phyloP scores from a whole-genome alignment of 345 rosid genomes.

The Salix dunnii region DNA sequence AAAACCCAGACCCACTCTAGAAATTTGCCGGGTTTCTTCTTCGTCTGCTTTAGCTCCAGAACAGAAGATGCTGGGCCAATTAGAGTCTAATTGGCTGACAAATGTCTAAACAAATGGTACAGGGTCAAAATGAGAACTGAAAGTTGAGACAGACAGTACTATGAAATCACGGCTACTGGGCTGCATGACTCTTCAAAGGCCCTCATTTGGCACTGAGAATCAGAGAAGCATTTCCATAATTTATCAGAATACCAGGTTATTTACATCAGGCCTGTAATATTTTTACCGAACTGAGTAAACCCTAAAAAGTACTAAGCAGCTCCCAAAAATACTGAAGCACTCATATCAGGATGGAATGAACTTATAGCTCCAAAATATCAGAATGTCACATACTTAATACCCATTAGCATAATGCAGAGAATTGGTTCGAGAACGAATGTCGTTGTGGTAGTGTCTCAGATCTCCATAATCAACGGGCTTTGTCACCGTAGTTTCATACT shows the following conservation, averaged over 20 bases:
- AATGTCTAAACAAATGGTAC: background rate
- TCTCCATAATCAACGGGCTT: conserved; percentile 61
- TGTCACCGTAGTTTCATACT: conserved; percentile 36
- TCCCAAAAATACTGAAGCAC: conserved; percentile 5
- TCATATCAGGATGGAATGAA: background rate
- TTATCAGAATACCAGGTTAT: background rate
- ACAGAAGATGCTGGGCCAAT: background rate
- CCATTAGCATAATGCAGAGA: conserved; percentile 34
- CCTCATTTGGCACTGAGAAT: background rate
- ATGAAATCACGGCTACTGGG: background rate
- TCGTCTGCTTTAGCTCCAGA: background rate
- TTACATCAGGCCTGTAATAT: conserved; percentile 2
- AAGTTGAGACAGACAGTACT: background rate
- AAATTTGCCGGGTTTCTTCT: background rate
- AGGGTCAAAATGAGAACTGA: background rate
- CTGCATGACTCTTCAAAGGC: background rate
- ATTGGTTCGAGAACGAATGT: conserved; percentile 42
- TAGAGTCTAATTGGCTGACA: background rate
- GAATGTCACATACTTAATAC: background rate
- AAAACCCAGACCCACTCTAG: too few species aligned
- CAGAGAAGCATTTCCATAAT: background rate
- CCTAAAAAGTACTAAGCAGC: conserved; percentile 9
- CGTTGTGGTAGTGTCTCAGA: conserved; percentile 42
- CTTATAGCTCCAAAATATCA: conserved; percentile 9
- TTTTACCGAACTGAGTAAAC: background rate